Percentiles rank a stretch among this genome's conserved stretches.
phyloP scores from a whole-genome alignment of 495 filamentous ascomycete genomes.

The Aspergillus sclerotiicarbonarius region DNA sequence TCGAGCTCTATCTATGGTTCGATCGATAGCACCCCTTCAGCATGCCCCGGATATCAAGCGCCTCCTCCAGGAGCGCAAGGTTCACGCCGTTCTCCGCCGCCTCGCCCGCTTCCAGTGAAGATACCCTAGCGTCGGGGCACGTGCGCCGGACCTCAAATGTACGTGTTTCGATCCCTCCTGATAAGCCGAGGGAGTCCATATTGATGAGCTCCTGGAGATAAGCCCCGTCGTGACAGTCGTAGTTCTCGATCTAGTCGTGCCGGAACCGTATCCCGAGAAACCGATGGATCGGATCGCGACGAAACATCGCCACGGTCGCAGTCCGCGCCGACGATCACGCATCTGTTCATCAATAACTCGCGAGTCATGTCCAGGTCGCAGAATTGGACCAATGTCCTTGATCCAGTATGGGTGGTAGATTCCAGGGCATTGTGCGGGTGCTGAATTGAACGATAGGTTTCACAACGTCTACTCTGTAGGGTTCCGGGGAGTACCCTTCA shows the following conservation, averaged over 20 bases:
- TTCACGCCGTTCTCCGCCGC: constrained; percentile 13
- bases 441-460: constrained; percentile 10
- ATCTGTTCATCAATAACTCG: constrained; percentile 27
- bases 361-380: constrained; percentile 24
- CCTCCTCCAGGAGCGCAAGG: constrained; percentile 7
- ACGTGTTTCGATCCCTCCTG: not conserved
- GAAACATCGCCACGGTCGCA: not conserved
- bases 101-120: constrained; percentile 13
- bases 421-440: not conserved
- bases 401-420: constrained; percentile 16
- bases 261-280: not conserved
- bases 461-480: constrained; percentile 22
- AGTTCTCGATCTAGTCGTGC: not conserved
- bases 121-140: constrained; percentile 2
- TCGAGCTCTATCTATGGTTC: constrained; percentile 9
- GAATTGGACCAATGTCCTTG: constrained; percentile 25
- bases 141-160: constrained; percentile 6
- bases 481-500: constrained; percentile 22
- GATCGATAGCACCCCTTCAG: too few species aligned
- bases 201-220: not conserved
- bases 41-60: constrained; percentile 11
- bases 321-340: constrained; percentile 14
- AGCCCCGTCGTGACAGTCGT: not conserved
- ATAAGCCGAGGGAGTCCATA: not conserved
- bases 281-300: not conserved